phyloP scores from a whole-genome alignment of 148 eudicot genomes.

The Chenopodium quinoa region DNA sequence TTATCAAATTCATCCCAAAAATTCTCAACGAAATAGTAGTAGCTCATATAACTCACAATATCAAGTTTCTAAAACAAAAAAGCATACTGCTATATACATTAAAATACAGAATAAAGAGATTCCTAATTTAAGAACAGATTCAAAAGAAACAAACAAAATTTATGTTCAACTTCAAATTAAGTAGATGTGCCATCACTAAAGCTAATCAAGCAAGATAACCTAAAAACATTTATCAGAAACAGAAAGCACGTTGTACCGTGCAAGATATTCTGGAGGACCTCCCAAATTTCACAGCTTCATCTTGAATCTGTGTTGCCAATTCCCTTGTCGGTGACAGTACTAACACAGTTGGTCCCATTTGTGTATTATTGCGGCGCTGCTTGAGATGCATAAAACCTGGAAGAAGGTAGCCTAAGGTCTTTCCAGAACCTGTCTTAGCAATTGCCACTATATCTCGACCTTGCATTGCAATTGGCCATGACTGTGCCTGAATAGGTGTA shows the following conservation, averaged over 20 bases:
- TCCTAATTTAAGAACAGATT: not conserved
- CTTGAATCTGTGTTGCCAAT: constrained; percentile 93
- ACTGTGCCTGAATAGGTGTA: constrained; percentile 91
- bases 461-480: constrained; percentile 88
- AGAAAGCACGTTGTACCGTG: constrained; percentile 42
- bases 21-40: not conserved
- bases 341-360: constrained; percentile 87
- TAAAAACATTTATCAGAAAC: not conserved
- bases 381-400: constrained; percentile 85
- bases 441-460: constrained; percentile 80
- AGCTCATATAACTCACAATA: not conserved
- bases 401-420: constrained; percentile 81
- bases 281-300: constrained; percentile 88
- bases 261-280: constrained; percentile 65
- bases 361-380: constrained; percentile 56
- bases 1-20: not conserved
- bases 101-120: not conserved
- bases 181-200: not conserved
- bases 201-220: not conserved
- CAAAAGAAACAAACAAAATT: not conserved
- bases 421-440: constrained; percentile 93
- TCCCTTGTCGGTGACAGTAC: constrained; percentile 94
- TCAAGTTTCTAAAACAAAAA: not conserved
- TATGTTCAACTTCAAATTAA: not conserved
- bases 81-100: not conserved